These are phyloP conservation scores for Papiliotrema flavescens DNA, from an alignment of 1,284 basidiomycete genomes.

Conservation along the genomic window DNA sequence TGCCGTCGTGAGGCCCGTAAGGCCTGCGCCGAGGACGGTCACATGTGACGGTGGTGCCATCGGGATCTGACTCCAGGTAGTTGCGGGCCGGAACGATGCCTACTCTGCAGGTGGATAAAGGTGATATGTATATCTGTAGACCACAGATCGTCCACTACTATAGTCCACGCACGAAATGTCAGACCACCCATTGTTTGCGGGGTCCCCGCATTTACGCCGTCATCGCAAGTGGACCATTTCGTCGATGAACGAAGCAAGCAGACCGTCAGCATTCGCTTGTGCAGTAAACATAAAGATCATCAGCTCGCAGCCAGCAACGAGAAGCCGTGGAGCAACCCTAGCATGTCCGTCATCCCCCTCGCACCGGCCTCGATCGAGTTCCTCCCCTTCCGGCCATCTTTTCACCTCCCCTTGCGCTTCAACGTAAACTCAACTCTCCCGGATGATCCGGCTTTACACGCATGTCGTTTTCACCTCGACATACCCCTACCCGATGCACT, in stretches of 20 bases:
- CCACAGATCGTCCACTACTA: too few species aligned
- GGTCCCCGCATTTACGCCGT: background rate
- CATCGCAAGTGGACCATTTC: background rate
- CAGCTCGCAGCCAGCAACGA: background rate
- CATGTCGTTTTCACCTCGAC: constrained; percentile 12
- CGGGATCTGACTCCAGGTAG: background rate
- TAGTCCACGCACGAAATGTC: too few species aligned
- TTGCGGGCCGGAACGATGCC: background rate
- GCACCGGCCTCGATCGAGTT: constrained; percentile 1
- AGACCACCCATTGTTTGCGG: background rate
- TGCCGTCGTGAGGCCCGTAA: constrained; percentile 44
- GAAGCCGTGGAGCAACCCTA: background rate
- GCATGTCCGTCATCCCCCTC: background rate
- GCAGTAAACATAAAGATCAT: background rate
- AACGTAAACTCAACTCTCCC: constrained; percentile 2
- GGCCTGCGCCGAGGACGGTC: constrained; percentile 45
- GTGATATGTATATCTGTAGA: background rate
- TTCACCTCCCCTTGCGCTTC: constrained; percentile 12
- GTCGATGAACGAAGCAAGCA: background rate
- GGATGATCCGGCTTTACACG: background rate
- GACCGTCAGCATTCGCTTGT: background rate
- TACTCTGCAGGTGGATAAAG: background rate
- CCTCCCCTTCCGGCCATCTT: constrained; percentile 5
- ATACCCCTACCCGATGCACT: constrained; percentile 33
- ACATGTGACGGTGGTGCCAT: constrained; percentile 26